Conservation (phyloP, 345 rosid species). For the Citrus mangshanensis region DNA sequence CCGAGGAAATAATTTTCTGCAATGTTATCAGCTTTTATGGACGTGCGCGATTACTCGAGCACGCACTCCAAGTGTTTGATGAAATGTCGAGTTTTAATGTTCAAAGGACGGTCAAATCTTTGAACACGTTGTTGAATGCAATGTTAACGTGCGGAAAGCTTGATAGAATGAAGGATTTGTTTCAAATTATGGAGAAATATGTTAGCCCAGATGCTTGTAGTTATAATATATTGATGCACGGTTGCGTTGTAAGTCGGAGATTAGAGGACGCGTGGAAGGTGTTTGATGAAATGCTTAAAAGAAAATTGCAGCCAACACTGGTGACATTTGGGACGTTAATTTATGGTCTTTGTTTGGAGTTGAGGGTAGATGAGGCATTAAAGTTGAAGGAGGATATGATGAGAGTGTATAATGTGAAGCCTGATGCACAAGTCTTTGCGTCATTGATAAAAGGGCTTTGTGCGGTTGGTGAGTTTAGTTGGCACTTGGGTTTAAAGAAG, state of each 20-base stretch:
- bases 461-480: slow-evolving; percentile 36
- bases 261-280: slow-evolving; percentile 48
- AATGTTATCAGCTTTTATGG: slow-evolving; percentile 55
- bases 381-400: slow-evolving; percentile 64
- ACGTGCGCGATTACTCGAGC: slow-evolving; percentile 41
- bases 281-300: slow-evolving; percentile 65
- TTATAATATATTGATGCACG: slow-evolving; percentile 60
- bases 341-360: slow-evolving; percentile 44
- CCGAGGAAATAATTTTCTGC: slow-evolving; percentile 63
- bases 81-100: slow-evolving; percentile 65
- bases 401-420: slow-evolving; percentile 32
- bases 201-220: slow-evolving; percentile 67
- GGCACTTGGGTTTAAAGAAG: slow-evolving; percentile 67
- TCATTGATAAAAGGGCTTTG: slow-evolving; percentile 61
- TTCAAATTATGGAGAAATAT: slow-evolving; percentile 32
- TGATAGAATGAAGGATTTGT: slow-evolving; percentile 38
- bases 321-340: slow-evolving; percentile 64
- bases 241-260: slow-evolving; percentile 31
- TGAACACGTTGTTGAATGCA: slow-evolving; percentile 48
- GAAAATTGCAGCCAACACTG: slow-evolving; percentile 39
- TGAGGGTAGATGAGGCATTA: slow-evolving; percentile 61
- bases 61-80: slow-evolving; percentile 57
- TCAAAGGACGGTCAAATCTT: slow-evolving; percentile 49
- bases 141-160: slow-evolving; percentile 25
- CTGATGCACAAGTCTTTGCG: slow-evolving; percentile 39